phyloP scores from a whole-genome alignment of 2,329 filamentous ascomycete species.

The Cordyceps cateniannulata region DNA sequence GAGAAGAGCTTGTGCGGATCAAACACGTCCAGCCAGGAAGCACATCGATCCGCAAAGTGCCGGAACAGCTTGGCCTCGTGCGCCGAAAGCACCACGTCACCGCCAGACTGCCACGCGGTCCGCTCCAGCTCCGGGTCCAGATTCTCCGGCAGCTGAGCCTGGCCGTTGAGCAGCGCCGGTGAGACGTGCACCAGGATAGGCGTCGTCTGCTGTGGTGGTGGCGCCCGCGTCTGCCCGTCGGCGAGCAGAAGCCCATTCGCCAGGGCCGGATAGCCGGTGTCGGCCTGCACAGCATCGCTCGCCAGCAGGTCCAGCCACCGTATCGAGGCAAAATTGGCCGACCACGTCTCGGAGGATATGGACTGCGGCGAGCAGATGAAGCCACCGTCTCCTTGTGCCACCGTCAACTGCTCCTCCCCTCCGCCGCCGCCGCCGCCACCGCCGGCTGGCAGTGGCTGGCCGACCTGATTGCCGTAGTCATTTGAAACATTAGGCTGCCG shows the following conservation, averaged over 20 bases:
- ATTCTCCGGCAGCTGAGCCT: slow-evolving; percentile 4
- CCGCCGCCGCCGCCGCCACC: no score
- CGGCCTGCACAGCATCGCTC: slow-evolving; percentile 20
- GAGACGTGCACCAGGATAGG: slow-evolving; percentile 7
- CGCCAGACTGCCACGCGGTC: slow-evolving; percentile 22
- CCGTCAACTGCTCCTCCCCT: neutral
- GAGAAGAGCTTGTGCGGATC: slow-evolving; percentile 14
- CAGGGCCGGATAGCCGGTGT: slow-evolving; percentile 22
- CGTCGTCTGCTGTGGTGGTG: neutral
- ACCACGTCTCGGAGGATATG: slow-evolving; percentile 21
- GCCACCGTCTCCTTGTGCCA: neutral
- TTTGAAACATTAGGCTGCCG: neutral
- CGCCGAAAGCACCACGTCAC: slow-evolving; percentile 19
- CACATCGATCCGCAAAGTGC: slow-evolving; percentile 22
- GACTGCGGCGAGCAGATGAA: slow-evolving; percentile 7
- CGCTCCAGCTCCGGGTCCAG: slow-evolving; percentile 17
- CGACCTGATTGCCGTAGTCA: neutral
- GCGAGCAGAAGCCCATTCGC: slow-evolving; percentile 13
- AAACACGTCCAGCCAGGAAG: slow-evolving; percentile 14
- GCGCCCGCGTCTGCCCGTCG: neutral
- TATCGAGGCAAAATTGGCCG: slow-evolving; percentile 19
- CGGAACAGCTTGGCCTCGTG: slow-evolving; percentile 24
- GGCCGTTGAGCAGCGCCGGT: slow-evolving; percentile 8
- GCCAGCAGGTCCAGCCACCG: slow-evolving; percentile 19
- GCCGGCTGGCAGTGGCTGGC: neutral